Conservation (phyloP, 2,329 filamentous ascomycete genomes). For the Venturiaceae sp. region DNA sequence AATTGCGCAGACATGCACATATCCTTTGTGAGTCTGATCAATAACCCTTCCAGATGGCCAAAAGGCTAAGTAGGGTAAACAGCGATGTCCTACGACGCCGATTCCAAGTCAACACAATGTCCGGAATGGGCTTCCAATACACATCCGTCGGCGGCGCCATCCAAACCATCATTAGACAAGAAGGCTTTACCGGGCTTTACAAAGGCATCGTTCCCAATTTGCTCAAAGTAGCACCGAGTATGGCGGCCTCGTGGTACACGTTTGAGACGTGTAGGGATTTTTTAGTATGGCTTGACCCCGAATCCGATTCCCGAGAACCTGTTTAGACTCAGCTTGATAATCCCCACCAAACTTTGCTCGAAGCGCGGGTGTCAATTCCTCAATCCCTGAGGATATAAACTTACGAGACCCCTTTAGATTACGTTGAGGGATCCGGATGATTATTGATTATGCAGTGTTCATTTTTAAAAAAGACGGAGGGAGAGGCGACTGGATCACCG, state of each 20-base stretch:
- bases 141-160: conserved; percentile 78
- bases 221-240: conserved; percentile 93
- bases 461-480: not conserved
- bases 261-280: conserved; percentile 92
- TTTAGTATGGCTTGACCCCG: conserved; percentile 50
- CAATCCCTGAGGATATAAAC: too few relatives aligned
- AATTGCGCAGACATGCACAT: conserved; percentile 94
- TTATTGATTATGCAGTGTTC: not conserved
- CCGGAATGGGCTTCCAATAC: conserved; percentile 94
- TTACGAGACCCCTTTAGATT: conserved; percentile 1
- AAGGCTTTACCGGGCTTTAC: conserved; percentile 80
- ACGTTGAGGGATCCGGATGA: not conserved
- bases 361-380: too few relatives aligned
- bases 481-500: not conserved
- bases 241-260: conserved; percentile 97
- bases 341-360: too few relatives aligned
- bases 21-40: conserved; percentile 74
- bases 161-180: conserved; percentile 68
- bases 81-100: conserved; percentile 86
- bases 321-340: not conserved
- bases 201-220: conserved; percentile 94
- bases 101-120: conserved; percentile 99
- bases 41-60: not conserved
- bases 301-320: not conserved
- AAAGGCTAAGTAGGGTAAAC: not conserved